Base-by-base conservation (phyloP, 768 basidiomycete genomes). In the Amyloporia xantha region DNA sequence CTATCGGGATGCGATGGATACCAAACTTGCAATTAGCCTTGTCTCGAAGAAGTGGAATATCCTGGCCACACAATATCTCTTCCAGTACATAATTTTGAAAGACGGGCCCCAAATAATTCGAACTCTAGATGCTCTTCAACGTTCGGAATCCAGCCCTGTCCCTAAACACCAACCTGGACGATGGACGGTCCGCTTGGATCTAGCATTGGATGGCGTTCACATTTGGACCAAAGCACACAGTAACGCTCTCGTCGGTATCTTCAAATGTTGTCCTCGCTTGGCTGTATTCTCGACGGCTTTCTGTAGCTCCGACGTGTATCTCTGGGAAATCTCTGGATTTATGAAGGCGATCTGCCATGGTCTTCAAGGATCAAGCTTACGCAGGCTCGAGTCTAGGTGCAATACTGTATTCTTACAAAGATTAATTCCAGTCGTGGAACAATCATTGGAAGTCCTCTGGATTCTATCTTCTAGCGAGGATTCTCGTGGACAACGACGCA, bases 181-280 rank as follows among this genome's bases (percentile, higher is more conserved):
- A 24, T 50, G 44, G 48, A 53, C 54, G 1, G 15, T 47, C 49
- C 26, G 57, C 13, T 37, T 58, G 10, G 57, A 58, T 28, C 47
- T 55, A 11, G 57, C 54, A 11, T 37, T 58, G 13, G 57, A 55
- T 19, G 57, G 54, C 17, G 46, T 49, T 12, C 54, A 55, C 25
- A 30, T 36, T 4, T 58, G 57, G 57, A 33, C 37, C 11, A 36
- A 44, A 19, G 27, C 25, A 30, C 54, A 58, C 38, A 38, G 45
- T 12, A 10, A n/a, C 35, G 54, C 57, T 10, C 39, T 58, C 17
- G 30, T 21, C 15, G 37, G 27, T 10, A 52, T 58, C 19, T 25
- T 58, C 23, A 25, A 37, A 13, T 30, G 9, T 33, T 55, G 54
- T 24, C 54, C 54, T 2, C 54, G 54, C 17, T 13, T 58, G 2